Conservation (phyloP, 1,139 yeast genomes). For the Arxiozyma bovina region DNA sequence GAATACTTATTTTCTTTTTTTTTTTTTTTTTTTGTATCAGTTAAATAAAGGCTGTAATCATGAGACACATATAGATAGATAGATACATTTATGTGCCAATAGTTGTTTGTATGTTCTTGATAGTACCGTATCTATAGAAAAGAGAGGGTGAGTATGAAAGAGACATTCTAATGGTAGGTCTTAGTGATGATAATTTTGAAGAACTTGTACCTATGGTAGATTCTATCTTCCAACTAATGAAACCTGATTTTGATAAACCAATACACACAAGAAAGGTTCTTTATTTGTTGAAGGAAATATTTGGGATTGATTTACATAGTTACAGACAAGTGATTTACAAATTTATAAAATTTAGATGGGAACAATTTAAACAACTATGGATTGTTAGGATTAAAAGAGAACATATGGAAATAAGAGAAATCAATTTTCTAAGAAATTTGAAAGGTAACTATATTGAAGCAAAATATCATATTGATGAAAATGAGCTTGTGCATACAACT, state of each 20-base stretch:
- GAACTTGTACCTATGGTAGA: conserved; percentile 6
- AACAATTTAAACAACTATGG: neutral
- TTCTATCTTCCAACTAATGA: conserved; percentile 1
- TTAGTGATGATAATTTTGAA: neutral
- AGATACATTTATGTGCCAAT: too few relatives aligned
- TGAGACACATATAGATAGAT: neutral
- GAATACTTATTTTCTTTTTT: too few relatives aligned
- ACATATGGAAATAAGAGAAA: neutral
- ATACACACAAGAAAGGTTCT: neutral
- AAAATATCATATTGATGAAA: neutral
- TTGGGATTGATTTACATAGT: neutral
- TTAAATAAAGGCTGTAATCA: too few relatives aligned
- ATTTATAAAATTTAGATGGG: neutral
- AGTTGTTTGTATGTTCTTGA: too few relatives aligned
- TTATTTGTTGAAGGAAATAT: neutral
- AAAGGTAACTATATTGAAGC: neutral
- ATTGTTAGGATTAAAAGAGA: neutral
- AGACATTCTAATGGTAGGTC: neutral
- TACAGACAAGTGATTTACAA: neutral
- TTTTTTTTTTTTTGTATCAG: too few relatives aligned
- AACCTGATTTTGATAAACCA: neutral
- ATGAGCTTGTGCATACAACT: too few relatives aligned
- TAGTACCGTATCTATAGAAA: neutral
- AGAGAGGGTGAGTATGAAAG: neutral
- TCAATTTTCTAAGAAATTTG: conserved; percentile 1